Percentiles rank a stretch among this genome's conserved stretches.
Evolutionary conservation across 257 asterid species (phyloP).

Genomic region (Coffea eugenioides): DNA sequence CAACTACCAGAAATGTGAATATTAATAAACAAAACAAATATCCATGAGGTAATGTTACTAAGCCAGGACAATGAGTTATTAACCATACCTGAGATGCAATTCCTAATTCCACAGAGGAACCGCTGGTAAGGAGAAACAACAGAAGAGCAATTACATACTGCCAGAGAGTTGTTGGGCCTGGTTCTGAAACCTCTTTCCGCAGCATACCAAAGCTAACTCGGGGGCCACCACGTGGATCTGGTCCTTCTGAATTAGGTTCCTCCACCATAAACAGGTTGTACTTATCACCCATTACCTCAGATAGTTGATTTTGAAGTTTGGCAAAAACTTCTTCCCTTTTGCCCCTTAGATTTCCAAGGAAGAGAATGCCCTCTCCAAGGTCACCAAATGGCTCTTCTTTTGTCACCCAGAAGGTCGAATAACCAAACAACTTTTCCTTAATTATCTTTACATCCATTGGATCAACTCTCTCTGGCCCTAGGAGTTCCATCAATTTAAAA

Average conservation of each 20-base stretch:
- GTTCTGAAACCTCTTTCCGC: slow-evolving; percentile 92
- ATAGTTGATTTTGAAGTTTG: slow-evolving; percentile 72
- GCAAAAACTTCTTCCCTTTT: slow-evolving; percentile 74
- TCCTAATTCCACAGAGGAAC: slow-evolving; percentile 91
- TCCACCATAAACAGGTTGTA: slow-evolving; percentile 93
- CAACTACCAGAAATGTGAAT: neutral
- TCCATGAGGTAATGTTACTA: slow-evolving; percentile 9
- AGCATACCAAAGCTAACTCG: slow-evolving; percentile 95
- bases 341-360: slow-evolving; percentile 90
- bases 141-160: slow-evolving; percentile 89
- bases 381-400: slow-evolving; percentile 92
- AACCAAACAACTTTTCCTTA: slow-evolving; percentile 87
- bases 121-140: slow-evolving; percentile 79
- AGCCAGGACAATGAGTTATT: slow-evolving; percentile 5
- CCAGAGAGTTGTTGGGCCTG: slow-evolving; percentile 88
- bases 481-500: slow-evolving; percentile 84
- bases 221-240: slow-evolving; percentile 96
- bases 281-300: slow-evolving; percentile 79
- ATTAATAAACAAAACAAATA: neutral
- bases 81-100: slow-evolving; percentile 81
- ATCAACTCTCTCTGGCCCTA: slow-evolving; percentile 94
- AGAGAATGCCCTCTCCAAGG: slow-evolving; percentile 84
- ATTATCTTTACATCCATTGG: slow-evolving; percentile 72
- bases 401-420: slow-evolving; percentile 92
- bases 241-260: slow-evolving; percentile 90